These are phyloP conservation scores for Tolypocladium sp. DNA, from an alignment of 2,329 filamentous ascomycete genomes.

Conservation along the genomic window DNA sequence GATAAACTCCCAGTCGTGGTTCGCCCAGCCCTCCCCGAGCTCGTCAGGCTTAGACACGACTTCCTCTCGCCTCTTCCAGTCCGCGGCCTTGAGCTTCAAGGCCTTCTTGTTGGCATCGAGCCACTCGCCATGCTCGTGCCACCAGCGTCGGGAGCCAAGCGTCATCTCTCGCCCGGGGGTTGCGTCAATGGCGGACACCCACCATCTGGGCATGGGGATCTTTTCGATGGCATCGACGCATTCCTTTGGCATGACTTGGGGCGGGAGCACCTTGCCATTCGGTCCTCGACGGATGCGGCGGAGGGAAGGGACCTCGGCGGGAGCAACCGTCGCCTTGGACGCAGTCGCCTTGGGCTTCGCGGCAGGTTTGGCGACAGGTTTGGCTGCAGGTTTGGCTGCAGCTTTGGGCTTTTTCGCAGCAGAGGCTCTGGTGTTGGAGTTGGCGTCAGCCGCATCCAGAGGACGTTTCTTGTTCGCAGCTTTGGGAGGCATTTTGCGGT, in stretches of 20 bases:
- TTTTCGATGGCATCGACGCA: conserved; percentile 4
- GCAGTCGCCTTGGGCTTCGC: too few species aligned
- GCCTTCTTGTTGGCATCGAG: conserved; percentile 9
- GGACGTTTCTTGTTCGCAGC: too few species aligned
- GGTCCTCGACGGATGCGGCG: conserved; percentile 6
- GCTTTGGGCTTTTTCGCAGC: too few species aligned
- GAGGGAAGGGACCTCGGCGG: neutral
- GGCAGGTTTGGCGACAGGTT: too few species aligned
- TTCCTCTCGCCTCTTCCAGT: conserved; percentile 12
- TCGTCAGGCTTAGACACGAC: conserved; percentile 6
- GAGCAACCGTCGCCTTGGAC: too few species aligned
- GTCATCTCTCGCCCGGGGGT: conserved; percentile 8
- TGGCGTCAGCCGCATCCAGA: too few species aligned
- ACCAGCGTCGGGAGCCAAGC: conserved; percentile 9
- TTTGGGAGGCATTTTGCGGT: too few species aligned
- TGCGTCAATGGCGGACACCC: conserved; percentile 9
- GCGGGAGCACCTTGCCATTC: conserved; percentile 8
- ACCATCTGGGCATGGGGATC: conserved; percentile 6
- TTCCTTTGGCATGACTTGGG: conserved; percentile 7
- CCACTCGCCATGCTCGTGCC: conserved; percentile 10
- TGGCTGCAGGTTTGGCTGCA: too few species aligned
- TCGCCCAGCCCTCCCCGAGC: conserved; percentile 8
- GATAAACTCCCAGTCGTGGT: conserved; percentile 9
- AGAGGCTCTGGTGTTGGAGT: too few species aligned
- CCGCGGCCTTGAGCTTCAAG: conserved; percentile 5